Percentiles rank a stretch among this genome's conserved stretches.
Evolutionary conservation across 495 filamentous ascomycete genomes (phyloP).

Genomic region (Apiosordaria backusii): DNA sequence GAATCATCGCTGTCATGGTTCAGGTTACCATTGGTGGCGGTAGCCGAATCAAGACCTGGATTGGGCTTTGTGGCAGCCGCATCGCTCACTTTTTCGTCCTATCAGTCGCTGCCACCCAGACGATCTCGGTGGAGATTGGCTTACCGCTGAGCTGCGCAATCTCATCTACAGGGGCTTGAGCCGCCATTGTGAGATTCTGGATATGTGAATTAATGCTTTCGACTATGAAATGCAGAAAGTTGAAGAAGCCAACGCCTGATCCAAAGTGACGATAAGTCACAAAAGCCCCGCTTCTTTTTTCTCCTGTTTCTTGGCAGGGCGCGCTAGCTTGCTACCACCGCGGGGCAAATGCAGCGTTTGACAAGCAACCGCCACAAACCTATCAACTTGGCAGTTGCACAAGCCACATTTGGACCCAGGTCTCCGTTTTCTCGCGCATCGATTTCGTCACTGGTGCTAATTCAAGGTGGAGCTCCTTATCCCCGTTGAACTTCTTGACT

Average conservation of each 20-base stretch:
- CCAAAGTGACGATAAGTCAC: not conserved
- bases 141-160: constrained; percentile 39
- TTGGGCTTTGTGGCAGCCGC: constrained; percentile 51
- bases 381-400: not conserved
- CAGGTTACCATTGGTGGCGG: constrained; percentile 53
- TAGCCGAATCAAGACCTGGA: constrained; percentile 39
- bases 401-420: constrained; percentile 7
- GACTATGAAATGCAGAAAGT: not conserved
- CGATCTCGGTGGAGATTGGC: not conserved
- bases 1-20: constrained; percentile 65
- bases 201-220: not conserved
- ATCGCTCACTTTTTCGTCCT: constrained; percentile 31
- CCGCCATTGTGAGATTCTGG: constrained; percentile 38
- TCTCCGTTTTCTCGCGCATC: not conserved
- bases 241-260: constrained; percentile 2
- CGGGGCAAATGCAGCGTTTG: constrained; percentile 16
- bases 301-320: not conserved
- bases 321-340: constrained; percentile 2
- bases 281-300: constrained; percentile 2
- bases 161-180: constrained; percentile 41
- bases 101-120: not conserved
- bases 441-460: constrained; percentile 21
- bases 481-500: not conserved
- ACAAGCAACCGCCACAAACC: not conserved
- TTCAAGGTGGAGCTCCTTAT: constrained; percentile 6